These are phyloP conservation scores for Immersiporthe knoxdaviesiana DNA, from an alignment of 2,329 filamentous ascomycete species.

Conservation along the genomic window DNA sequence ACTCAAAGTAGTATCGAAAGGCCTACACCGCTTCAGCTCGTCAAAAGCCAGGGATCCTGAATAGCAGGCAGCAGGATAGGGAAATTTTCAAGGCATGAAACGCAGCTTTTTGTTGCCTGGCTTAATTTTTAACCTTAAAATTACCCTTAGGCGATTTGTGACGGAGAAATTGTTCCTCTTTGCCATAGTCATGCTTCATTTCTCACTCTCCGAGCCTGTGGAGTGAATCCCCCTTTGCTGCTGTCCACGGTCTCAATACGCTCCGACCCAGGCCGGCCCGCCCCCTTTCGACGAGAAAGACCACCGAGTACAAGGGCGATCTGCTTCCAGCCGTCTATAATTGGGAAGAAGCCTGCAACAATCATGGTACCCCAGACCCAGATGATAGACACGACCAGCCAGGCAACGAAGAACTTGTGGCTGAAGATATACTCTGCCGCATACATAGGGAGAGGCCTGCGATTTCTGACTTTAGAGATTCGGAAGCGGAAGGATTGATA, in stretches of 20 bases:
- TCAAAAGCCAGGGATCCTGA: not conserved
- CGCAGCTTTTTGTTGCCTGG: not conserved
- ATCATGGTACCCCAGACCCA: conserved; percentile 58
- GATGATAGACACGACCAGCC: conserved; percentile 54
- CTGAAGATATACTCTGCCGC: conserved; percentile 53
- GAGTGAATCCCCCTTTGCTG: not conserved
- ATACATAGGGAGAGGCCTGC: conserved; percentile 56
- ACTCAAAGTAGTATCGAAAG: not conserved
- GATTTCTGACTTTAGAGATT: conserved; percentile 28
- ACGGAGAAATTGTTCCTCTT: not conserved
- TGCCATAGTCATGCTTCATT: not conserved
- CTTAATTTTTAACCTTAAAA: not conserved
- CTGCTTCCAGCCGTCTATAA: conserved; percentile 50
- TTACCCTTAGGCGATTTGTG: not conserved
- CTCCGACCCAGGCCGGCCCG: not conserved
- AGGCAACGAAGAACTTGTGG: conserved; percentile 50
- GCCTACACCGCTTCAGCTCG: not conserved
- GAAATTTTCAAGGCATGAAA: not conserved
- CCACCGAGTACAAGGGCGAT: conserved; percentile 31
- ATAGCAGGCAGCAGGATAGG: not conserved
- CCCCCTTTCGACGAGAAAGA: not conserved
- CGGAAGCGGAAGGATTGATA: not conserved
- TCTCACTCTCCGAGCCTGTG: conserved; percentile 4
- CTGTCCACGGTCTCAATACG: conserved; percentile 2
- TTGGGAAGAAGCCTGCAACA: conserved; percentile 52